Conservation (phyloP, 2,329 filamentous ascomycete species). For the Microdochium bolleyi region DNA sequence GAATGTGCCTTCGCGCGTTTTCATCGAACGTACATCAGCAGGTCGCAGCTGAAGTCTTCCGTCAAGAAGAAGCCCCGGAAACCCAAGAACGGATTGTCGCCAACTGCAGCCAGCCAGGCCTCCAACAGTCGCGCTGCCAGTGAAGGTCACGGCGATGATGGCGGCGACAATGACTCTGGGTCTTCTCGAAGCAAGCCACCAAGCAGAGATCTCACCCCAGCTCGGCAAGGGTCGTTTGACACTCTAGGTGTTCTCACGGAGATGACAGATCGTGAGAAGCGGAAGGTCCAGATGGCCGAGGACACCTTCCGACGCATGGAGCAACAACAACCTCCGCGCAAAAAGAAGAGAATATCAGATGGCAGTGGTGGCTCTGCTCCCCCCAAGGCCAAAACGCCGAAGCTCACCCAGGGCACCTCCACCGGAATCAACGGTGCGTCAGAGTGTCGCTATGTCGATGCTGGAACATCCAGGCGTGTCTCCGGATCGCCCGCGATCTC, state of each 20-base stretch:
- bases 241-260: constrained; percentile 54
- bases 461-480: constrained; percentile 44
- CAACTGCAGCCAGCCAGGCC: constrained; percentile 53
- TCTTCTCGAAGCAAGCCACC: constrained; percentile 56
- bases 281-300: constrained; percentile 59
- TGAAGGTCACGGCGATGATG: constrained; percentile 50
- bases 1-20: constrained; percentile 59
- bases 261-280: constrained; percentile 58
- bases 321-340: constrained; percentile 46
- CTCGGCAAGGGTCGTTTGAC: constrained; percentile 50
- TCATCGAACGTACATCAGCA: constrained; percentile 47
- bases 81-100: constrained; percentile 48
- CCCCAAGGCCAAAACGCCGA: constrained; percentile 28
- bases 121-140: constrained; percentile 57
- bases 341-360: constrained; percentile 57
- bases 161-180: constrained; percentile 45
- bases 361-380: constrained; percentile 27
- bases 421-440: constrained; percentile 20
- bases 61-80: constrained; percentile 47
- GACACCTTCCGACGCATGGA: constrained; percentile 57
- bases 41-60: constrained; percentile 28
- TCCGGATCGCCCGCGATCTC: constrained; percentile 40
- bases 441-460: constrained; percentile 40
- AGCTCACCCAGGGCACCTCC: constrained; percentile 9
- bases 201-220: constrained; percentile 58